A percentile compares a stretch with the other conserved stretches of the same genome.
phyloP scores from a whole-genome alignment of 352 stramenopile species.

The Pythium guiyangense region DNA sequence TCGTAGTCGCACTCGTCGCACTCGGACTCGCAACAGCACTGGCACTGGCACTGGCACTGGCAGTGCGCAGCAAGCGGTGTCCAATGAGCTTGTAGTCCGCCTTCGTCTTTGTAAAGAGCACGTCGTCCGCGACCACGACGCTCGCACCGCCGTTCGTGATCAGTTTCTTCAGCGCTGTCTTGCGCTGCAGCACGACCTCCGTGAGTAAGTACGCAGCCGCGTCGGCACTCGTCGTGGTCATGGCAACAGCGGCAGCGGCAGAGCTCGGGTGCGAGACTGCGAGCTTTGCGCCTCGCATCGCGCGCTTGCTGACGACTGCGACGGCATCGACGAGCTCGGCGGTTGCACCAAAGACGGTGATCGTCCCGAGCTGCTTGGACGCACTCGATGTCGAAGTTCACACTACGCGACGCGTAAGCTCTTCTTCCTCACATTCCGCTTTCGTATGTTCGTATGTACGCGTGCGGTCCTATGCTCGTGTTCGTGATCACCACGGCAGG shows the following conservation, averaged over 20 bases:
- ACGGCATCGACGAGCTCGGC: slow-evolving; percentile 1
- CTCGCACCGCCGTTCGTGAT: slow-evolving; percentile 3
- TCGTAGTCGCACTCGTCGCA: neutral
- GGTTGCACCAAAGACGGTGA: slow-evolving; percentile 2
- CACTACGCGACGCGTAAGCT: too few species aligned
- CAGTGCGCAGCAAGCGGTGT: too few species aligned
- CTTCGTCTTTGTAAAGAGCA: slow-evolving; percentile 7
- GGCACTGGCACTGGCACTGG: too few species aligned
- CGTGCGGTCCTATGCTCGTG: too few species aligned
- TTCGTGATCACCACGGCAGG: too few species aligned
- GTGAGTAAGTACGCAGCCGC: neutral
- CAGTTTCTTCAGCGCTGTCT: slow-evolving; percentile 5
- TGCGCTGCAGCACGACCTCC: slow-evolving; percentile 1
- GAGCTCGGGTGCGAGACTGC: neutral
- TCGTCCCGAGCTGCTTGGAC: slow-evolving; percentile 1
- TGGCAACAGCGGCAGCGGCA: neutral
- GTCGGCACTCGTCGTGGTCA: neutral
- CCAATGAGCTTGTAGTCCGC: slow-evolving; percentile 1
- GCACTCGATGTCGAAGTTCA: too few species aligned
- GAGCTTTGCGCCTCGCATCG: slow-evolving; percentile 5
- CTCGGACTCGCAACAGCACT: too few species aligned
- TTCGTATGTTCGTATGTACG: too few species aligned
- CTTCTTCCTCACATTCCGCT: too few species aligned
- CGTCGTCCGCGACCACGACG: slow-evolving; percentile 6
- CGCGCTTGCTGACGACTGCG: slow-evolving; percentile 2